Conservation (phyloP, 1,139 yeast genomes). For the Debaryomyces fabryi region DNA sequence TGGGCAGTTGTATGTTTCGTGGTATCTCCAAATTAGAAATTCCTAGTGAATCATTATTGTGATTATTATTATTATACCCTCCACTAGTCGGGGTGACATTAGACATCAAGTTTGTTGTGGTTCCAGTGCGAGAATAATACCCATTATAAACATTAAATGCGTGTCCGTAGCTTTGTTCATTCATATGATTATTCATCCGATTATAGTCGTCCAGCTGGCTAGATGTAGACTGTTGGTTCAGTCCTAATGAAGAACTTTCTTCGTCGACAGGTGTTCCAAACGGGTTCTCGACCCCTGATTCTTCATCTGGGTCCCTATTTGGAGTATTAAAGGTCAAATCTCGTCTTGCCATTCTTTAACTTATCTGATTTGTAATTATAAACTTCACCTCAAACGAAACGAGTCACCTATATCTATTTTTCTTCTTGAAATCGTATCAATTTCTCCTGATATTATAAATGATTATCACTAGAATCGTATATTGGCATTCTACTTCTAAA, state of each 20-base stretch:
- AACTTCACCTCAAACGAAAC: background rate
- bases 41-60: background rate
- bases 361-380: background rate
- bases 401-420: background rate
- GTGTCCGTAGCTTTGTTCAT: background rate
- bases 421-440: background rate
- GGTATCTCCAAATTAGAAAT: background rate
- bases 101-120: conserved; percentile 36
- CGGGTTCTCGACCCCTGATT: conserved; percentile 6
- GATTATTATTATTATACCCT: background rate
- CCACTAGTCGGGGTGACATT: background rate
- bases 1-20: conserved; percentile 39
- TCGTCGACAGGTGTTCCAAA: conserved; percentile 5
- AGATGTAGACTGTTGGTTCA: conserved; percentile 7
- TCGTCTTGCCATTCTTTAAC: conserved; percentile 31
- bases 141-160: conserved; percentile 2
- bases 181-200: conserved; percentile 5
- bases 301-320: conserved; percentile 10
- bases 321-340: conserved; percentile 39
- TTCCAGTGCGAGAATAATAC: conserved; percentile 43
- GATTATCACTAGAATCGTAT: background rate
- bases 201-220: conserved; percentile 6
- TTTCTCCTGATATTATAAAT: background rate
- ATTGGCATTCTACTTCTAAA: background rate
- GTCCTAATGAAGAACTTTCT: conserved; percentile 4